Conservation (phyloP, 129 eudicot species). For the Flaveria bidentis region DNA sequence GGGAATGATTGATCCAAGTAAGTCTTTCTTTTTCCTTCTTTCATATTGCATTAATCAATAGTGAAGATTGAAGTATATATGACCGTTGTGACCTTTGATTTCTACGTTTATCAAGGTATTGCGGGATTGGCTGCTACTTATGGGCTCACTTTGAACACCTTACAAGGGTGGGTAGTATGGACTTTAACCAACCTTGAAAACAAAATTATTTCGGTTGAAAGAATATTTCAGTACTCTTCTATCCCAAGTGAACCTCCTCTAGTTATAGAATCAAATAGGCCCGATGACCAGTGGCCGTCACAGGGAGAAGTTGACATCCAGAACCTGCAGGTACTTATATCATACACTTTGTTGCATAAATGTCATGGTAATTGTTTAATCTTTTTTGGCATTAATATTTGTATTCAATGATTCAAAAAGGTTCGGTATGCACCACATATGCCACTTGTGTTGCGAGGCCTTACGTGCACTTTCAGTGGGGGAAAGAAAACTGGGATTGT, state of each 20-base stretch:
- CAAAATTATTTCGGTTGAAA: constrained; percentile 51
- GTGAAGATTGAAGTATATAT: not conserved
- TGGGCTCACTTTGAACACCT: constrained; percentile 46
- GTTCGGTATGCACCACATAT: constrained; percentile 91
- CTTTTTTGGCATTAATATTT: not conserved
- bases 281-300: constrained; percentile 29
- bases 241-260: constrained; percentile 39
- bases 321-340: constrained; percentile 41
- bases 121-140: constrained; percentile 49
- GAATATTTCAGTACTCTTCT: constrained; percentile 40
- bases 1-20: constrained; percentile 54
- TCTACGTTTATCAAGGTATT: constrained; percentile 27
- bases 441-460: constrained; percentile 90
- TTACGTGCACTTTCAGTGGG: constrained; percentile 82
- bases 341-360: constrained; percentile 1
- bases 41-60: too few species aligned
- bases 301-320: constrained; percentile 37
- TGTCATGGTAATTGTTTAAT: not conserved
- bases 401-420: constrained; percentile 35
- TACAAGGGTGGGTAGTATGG: constrained; percentile 44
- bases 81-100: not conserved
- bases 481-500: constrained; percentile 87
- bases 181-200: constrained; percentile 44
- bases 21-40: not conserved
- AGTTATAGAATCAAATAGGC: constrained; percentile 34